Evolutionary conservation across 2,329 filamentous ascomycete species (phyloP).

Genomic region (Alternaria alternata): DNA sequence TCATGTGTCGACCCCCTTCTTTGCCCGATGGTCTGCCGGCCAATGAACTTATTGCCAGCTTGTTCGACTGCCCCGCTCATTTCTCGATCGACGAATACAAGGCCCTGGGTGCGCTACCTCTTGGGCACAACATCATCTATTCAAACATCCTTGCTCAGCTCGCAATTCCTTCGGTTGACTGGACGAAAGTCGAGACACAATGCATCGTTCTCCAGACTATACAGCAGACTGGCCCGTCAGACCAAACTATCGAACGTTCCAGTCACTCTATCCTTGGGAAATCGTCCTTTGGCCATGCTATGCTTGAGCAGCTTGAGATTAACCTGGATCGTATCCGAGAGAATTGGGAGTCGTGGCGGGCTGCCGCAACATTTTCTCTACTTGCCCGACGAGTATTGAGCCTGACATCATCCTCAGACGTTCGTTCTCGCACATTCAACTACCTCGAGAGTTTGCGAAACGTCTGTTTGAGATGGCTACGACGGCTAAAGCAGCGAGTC

Average conservation of each 20-base stretch:
- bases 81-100: constrained; percentile 65
- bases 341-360: constrained; percentile 52
- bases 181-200: constrained; percentile 59
- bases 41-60: constrained; percentile 60
- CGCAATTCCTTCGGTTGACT: constrained; percentile 49
- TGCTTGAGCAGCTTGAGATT: constrained; percentile 27
- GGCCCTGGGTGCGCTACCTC: constrained; percentile 58
- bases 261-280: constrained; percentile 51
- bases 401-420: constrained; percentile 34
- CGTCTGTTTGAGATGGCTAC: constrained; percentile 54
- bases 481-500: constrained; percentile 41
- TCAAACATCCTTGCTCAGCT: constrained; percentile 16
- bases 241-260: constrained; percentile 33
- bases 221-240: constrained; percentile 57
- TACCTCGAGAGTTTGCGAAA: constrained; percentile 47
- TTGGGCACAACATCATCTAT: constrained; percentile 53
- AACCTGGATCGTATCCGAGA: constrained; percentile 19
- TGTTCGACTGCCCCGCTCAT: constrained; percentile 54
- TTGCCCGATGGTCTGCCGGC: constrained; percentile 43
- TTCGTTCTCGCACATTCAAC: constrained; percentile 38
- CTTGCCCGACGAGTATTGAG: constrained; percentile 57
- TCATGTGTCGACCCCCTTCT: constrained; percentile 47
- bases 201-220: constrained; percentile 60
- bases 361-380: constrained; percentile 52
- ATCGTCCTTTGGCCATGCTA: constrained; percentile 38